Conservation (phyloP, 2,329 filamentous ascomycete species). For the Lachnellula suecica region DNA sequence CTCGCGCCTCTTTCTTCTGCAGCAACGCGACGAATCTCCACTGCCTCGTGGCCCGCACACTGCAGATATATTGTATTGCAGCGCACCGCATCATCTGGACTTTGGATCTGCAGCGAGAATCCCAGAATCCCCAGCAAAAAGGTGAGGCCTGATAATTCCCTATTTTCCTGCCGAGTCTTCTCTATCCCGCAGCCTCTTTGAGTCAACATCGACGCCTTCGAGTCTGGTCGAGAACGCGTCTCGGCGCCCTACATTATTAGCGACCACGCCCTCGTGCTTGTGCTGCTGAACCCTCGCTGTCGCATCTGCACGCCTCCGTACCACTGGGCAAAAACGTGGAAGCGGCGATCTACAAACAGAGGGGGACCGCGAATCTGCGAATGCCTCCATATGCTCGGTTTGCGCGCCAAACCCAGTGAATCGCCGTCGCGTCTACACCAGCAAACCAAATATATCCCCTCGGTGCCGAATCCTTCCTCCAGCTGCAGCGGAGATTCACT, state of each 20-base stretch:
- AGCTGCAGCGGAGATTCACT: neutral
- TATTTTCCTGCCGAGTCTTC: conserved; percentile 9
- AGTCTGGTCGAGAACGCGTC: conserved; percentile 18
- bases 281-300: conserved; percentile 13
- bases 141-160: conserved; percentile 19
- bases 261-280: too few species aligned
- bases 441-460: neutral
- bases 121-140: neutral
- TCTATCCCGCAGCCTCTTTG: neutral
- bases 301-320: conserved; percentile 8
- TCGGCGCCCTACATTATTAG: conserved; percentile 14
- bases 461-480: conserved; percentile 3
- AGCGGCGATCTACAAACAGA: conserved; percentile 10
- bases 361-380: neutral
- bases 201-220: conserved; percentile 14
- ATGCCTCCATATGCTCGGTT: neutral
- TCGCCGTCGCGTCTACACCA: conserved; percentile 1
- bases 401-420: conserved; percentile 2
- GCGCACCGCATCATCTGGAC: neutral
- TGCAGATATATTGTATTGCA: conserved; percentile 5
- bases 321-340: conserved; percentile 27
- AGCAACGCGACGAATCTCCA: conserved; percentile 9
- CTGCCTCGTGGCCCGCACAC: conserved; percentile 5
- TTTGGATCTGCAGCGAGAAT: neutral
- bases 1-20: conserved; percentile 4